phyloP scores from a whole-genome alignment of 1,139 yeast species.

The Nakaseomyces kungkrabaensis region DNA sequence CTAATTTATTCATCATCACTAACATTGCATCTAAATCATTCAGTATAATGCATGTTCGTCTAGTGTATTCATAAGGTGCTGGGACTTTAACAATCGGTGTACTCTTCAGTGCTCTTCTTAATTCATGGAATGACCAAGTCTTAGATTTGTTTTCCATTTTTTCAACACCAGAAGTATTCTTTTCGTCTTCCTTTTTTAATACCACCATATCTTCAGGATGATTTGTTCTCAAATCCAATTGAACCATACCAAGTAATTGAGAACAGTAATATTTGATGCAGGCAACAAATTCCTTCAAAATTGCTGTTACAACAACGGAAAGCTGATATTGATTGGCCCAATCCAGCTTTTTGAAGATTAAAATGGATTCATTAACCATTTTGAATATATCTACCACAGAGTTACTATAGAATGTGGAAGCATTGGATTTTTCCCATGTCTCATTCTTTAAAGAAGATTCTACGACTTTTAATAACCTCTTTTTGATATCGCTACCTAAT shows the following conservation, averaged over 20 bases:
- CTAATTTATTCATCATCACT: slow-evolving; percentile 48
- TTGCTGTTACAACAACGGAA: slow-evolving; percentile 47
- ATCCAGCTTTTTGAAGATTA: slow-evolving; percentile 42
- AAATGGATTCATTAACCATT: slow-evolving; percentile 48
- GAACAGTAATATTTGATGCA: slow-evolving; percentile 48
- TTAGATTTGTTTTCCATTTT: slow-evolving; percentile 16
- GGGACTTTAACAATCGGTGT: slow-evolving; percentile 34
- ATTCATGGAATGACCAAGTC: slow-evolving; percentile 39
- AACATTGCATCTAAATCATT: slow-evolving; percentile 61
- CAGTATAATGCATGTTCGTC: slow-evolving; percentile 62
- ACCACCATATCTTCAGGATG: neutral
- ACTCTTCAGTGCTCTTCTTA: slow-evolving; percentile 37
- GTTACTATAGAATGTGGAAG: slow-evolving; percentile 35
- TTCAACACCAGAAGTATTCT: slow-evolving; percentile 11
- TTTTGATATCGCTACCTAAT: slow-evolving; percentile 49
- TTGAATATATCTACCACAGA: slow-evolving; percentile 63
- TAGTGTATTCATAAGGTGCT: slow-evolving; percentile 51
- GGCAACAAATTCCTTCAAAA: slow-evolving; percentile 54
- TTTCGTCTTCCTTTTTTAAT: slow-evolving; percentile 31
- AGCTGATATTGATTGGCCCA: slow-evolving; percentile 59
- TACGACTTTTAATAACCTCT: slow-evolving; percentile 41
- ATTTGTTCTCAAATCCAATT: slow-evolving; percentile 36
- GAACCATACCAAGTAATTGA: slow-evolving; percentile 38
- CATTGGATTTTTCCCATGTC: slow-evolving; percentile 44
- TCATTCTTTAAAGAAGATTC: slow-evolving; percentile 48